Evolutionary conservation across 768 basidiomycete species (phyloP).

Genomic region (Roridomyces roridus): DNA sequence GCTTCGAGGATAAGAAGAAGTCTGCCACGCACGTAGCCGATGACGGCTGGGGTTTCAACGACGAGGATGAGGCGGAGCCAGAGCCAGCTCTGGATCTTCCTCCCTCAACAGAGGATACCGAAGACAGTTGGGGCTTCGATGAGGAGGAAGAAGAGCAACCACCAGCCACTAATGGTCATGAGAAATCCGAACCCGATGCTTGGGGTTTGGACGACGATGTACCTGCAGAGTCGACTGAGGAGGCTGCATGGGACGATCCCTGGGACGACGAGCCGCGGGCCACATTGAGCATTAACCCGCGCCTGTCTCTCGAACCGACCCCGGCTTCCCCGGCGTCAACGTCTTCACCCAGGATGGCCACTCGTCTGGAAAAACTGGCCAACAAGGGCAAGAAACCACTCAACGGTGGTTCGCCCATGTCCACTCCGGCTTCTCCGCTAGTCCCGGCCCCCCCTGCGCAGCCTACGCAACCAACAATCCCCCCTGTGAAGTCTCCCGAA

Average conservation of each 20-base stretch:
- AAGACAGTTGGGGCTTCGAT: constrained; percentile 30
- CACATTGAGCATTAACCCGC: constrained; percentile 34
- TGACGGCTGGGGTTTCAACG: constrained; percentile 61
- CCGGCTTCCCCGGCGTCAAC: constrained; percentile 15
- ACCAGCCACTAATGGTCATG: constrained; percentile 16
- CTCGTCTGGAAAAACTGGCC: constrained; percentile 62
- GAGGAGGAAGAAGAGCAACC: constrained; percentile 22
- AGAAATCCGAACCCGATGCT: constrained; percentile 51
- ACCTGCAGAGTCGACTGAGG: constrained; percentile 43
- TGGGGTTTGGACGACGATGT: constrained; percentile 78
- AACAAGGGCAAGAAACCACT: constrained; percentile 56
- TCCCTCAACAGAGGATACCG: constrained; percentile 7
- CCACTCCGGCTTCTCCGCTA: constrained; percentile 14
- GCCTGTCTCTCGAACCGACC: constrained; percentile 11
- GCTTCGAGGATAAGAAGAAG: constrained; percentile 51
- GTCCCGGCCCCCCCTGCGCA: constrained; percentile 6
- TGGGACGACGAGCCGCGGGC: constrained; percentile 62
- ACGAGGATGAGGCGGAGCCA: constrained; percentile 39
- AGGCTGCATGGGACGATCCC: constrained; percentile 68
- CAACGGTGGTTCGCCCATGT: constrained; percentile 38
- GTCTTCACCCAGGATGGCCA: constrained; percentile 57
- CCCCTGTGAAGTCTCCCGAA: constrained; percentile 25
- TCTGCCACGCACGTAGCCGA: constrained; percentile 41
- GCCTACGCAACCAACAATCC: constrained; percentile 28
- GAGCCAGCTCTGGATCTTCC: constrained; percentile 18